Evolutionary conservation across 768 basidiomycete genomes (phyloP), one percentile per base, ranked within the genome.

Genomic region (Phlegmacium glaucopus): DNA sequence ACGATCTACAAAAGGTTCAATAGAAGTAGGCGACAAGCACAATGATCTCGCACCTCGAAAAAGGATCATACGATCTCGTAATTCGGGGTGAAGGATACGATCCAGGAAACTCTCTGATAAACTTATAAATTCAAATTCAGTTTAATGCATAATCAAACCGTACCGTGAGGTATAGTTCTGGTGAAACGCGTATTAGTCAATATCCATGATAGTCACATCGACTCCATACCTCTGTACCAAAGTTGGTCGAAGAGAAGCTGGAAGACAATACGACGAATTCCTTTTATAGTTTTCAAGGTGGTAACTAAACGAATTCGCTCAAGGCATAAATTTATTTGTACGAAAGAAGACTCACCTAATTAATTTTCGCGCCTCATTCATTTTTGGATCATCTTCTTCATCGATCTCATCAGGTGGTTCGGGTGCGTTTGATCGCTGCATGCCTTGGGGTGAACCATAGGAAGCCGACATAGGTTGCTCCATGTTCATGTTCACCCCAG

Each of bases 11-110:
- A 34, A 45, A 34, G 15, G 39, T 39, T 49, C 49, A 32, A 7
- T 34, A 36, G 26, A 12, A 16, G 34, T 27, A 3, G 27, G 15
- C 22, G 16, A 8, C 26, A 3, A 10, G 18, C 29, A 8, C 18
- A 9, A 42, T 13, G 17, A 25, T n/a, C 63, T 73, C 43, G 22
- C 61, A 86, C 93, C 87, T 72, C 91, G 78, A 28, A 92, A 69
- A 13, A 95, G 72, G 56, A 97, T 96, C 77, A 95, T 87, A 28
- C 91, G 79, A 57, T 96, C 94, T 29, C 94, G 80, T 47, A 97
- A 71, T 57, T 92, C 88, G 39, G 94, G 89, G 67, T 94, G 90
- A 49, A 91, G 76, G 39, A 96, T 83, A 38, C 84, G 82, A 63
- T 96, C 94, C 57, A 96, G 91, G n/a, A 87, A 77, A 55, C 90